Percentiles rank a stretch among this genome's conserved stretches.
Conservation (phyloP, 441 rosid genomes). For the Arabidopsis lyrata region DNA sequence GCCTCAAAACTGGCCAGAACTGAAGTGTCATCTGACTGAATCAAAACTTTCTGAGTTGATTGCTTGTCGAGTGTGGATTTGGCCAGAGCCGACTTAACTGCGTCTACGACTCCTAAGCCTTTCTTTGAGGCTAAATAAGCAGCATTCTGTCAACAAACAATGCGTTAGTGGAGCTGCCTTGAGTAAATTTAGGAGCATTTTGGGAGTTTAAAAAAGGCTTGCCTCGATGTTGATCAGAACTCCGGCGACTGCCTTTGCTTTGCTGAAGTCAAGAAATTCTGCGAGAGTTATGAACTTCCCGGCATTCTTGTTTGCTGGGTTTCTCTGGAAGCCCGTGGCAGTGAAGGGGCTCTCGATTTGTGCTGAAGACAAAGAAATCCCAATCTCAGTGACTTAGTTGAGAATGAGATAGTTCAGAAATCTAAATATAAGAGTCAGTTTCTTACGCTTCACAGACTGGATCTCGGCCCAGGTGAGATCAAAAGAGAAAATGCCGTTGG, state of each 20-base stretch:
- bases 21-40: conserved; percentile 79
- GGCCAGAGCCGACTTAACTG: conserved; percentile 57
- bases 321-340: conserved; percentile 47
- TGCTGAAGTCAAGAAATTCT: conserved; percentile 75
- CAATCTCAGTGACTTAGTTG: not conserved
- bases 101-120: conserved; percentile 67
- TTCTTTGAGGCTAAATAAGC: conserved; percentile 84
- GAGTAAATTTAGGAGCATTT: not conserved
- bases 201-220: conserved; percentile 7
- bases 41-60: conserved; percentile 67
- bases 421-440: not conserved
- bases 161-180: not conserved
- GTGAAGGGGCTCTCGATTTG: conserved; percentile 66
- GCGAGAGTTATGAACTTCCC: conserved; percentile 64
- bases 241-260: conserved; percentile 72
- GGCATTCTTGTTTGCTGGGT: conserved; percentile 68
- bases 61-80: conserved; percentile 74
- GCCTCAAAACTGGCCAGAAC: conserved; percentile 65
- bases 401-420: conserved; percentile 4
- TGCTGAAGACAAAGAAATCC: conserved; percentile 57
- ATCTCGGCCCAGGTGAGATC: conserved; percentile 89
- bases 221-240: conserved; percentile 79
- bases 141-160: conserved; percentile 63
- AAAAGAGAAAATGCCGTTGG: conserved; percentile 80
- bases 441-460: conserved; percentile 74